Percentiles rank a stretch among this genome's conserved stretches.
phyloP scores from a whole-genome alignment of 768 basidiomycete genomes.

The Tubosaeta sp. region DNA sequence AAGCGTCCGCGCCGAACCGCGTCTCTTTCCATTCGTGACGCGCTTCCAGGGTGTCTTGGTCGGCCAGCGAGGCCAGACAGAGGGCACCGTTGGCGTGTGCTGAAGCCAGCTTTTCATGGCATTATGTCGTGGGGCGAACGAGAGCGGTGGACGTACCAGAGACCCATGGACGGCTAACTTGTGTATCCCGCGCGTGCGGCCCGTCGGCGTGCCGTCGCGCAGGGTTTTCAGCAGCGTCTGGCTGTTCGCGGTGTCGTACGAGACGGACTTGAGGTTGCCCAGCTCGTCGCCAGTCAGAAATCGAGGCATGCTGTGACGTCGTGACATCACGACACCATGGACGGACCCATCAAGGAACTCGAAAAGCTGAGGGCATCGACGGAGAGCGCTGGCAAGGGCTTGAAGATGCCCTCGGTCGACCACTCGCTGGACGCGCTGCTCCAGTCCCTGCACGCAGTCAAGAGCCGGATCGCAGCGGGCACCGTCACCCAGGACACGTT shows the following conservation, averaged over 20 bases:
- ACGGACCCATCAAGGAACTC: conserved; percentile 72
- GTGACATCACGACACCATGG: conserved; percentile 43
- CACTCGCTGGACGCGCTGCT: conserved; percentile 66
- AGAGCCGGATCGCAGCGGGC: conserved; percentile 47
- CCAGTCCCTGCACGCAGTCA: conserved; percentile 51
- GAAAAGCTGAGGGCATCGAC: conserved; percentile 69
- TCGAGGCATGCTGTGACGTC: conserved; percentile 48
- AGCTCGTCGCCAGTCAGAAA: conserved; percentile 78
- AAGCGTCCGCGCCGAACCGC: conserved; percentile 46
- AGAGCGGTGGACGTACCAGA: conserved; percentile 34
- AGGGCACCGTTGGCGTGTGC: conserved; percentile 59
- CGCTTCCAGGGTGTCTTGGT: conserved; percentile 38
- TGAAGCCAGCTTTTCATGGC: conserved; percentile 60
- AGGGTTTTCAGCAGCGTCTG: conserved; percentile 35
- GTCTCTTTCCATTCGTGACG: conserved; percentile 60
- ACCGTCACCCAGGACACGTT: conserved; percentile 47
- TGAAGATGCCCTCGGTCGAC: conserved; percentile 49
- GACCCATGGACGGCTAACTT: conserved; percentile 32
- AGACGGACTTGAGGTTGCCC: conserved; percentile 65
- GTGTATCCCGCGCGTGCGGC: conserved; percentile 37
- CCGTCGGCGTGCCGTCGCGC: conserved; percentile 29
- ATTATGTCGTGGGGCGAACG: conserved; percentile 17
- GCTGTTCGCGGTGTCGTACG: conserved; percentile 35
- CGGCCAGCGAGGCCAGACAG: conserved; percentile 40
- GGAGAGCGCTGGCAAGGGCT: conserved; percentile 42